Evolutionary conservation across 495 filamentous ascomycete species (phyloP), one percentile per base, ranked within the genome.

Genomic region (Aspergillus sclerotiicarbonarius): DNA sequence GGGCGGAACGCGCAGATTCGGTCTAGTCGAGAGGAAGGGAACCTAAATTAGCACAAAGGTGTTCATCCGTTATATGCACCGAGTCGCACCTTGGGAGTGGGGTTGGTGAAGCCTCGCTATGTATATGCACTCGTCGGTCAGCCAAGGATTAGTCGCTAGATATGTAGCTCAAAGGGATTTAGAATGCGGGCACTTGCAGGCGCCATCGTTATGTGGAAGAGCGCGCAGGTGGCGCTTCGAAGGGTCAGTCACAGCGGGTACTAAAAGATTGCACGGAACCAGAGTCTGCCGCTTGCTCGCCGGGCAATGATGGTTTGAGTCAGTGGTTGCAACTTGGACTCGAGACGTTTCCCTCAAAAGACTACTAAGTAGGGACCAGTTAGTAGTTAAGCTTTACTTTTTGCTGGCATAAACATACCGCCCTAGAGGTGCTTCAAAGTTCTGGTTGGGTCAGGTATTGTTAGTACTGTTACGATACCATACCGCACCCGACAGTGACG

Each of bases 1-100:
- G 79, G 6, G 93, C 93, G 64, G 91, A 90, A 35, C 90, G 86
- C 1, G 93, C 93, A 35, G 88, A 90, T 59, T 92, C 87, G 4
- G 93, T 96, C 75, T 92, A 73, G 51, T 16, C 4, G 32, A 13
- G 29, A 15, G 33, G 35, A 13, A 32, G 30, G 19, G n/a, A 41
- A 35, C 16, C 12, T 6, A 32, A 25, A 57, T 63, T 37, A 45
- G 39, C 13, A 53, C 32, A 39, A 32, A 6, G 8, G 29, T 21
- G 39, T 18, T 21, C 1, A 15, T 50, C 33, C 10, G 13, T n/a
- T 41, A 4, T 6, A n/a, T 15, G 13, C 13, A 6, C 5, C 9
- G 12, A n/a, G 16, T 56, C 58, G 48, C 63, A 80, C 79, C 70
- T 80, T 81, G 0, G 79, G 78, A 41, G 79, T 71, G 29, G 79